These are phyloP conservation scores for Hymenotorrendiella dingleyae DNA, from an alignment of 2,329 filamentous ascomycete species.

Conservation along the genomic window DNA sequence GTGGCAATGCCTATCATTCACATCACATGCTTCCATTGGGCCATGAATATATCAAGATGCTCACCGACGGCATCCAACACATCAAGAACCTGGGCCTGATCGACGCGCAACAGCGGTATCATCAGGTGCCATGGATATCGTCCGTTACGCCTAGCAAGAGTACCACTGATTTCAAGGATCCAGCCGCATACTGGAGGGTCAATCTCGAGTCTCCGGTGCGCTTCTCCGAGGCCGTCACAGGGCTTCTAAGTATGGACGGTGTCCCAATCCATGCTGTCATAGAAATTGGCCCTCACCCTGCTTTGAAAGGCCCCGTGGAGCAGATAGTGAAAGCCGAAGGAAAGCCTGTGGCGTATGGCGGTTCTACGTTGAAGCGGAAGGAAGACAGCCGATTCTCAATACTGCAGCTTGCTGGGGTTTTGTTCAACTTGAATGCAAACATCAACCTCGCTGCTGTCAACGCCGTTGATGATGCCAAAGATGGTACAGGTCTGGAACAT, in stretches of 20 bases:
- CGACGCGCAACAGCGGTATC: background rate
- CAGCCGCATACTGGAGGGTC: background rate
- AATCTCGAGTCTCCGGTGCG: conserved; percentile 6
- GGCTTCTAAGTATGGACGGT: background rate
- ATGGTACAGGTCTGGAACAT: conserved; percentile 1
- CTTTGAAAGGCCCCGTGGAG: conserved; percentile 2
- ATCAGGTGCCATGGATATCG: background rate
- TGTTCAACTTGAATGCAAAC: background rate
- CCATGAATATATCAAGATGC: conserved; percentile 15
- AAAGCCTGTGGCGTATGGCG: background rate
- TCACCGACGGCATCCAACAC: background rate
- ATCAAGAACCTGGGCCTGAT: background rate
- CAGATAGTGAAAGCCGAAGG: background rate
- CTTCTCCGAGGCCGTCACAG: conserved; percentile 3
- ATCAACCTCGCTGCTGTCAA: conserved; percentile 2
- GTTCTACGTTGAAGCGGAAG: conserved; percentile 1
- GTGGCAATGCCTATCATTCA: conserved; percentile 37
- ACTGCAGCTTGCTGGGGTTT: background rate
- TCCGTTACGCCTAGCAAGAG: background rate
- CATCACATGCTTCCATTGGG: conserved; percentile 26
- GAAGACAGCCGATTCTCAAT: background rate
- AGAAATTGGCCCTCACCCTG: conserved; percentile 11
- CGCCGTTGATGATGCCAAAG: no score
- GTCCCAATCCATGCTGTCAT: background rate
- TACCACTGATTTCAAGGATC: background rate